A percentile compares a stretch with the other conserved stretches of the same genome.
These are phyloP conservation scores for Fusarium sp. DNA, from an alignment of 2,329 filamentous ascomycete species.

Conservation along the genomic window DNA sequence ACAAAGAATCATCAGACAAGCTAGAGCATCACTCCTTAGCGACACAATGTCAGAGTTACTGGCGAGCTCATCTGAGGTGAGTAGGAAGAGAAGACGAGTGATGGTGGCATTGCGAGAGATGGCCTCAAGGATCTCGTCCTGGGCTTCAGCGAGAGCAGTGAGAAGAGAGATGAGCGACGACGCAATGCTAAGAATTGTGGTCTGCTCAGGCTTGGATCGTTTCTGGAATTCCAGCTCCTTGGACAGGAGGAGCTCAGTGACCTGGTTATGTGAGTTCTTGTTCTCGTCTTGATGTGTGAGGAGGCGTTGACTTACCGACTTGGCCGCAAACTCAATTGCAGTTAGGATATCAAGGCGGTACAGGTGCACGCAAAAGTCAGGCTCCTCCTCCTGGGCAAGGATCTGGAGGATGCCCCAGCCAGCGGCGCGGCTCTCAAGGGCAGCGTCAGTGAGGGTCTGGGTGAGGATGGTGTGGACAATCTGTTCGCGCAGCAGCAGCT, in stretches of 20 bases:
- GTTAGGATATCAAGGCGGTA: conserved; percentile 74
- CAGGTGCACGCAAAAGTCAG: conserved; percentile 77
- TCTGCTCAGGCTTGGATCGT: conserved; percentile 68
- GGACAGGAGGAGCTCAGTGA: conserved; percentile 60
- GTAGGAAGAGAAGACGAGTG: conserved; percentile 68
- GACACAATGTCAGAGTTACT: conserved; percentile 59
- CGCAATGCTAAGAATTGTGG: conserved; percentile 68
- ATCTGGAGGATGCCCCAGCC: conserved; percentile 78
- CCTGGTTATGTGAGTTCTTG: conserved; percentile 51
- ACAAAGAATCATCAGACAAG: conserved; percentile 70
- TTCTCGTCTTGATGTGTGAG: too few species aligned
- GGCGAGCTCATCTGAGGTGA: conserved; percentile 63
- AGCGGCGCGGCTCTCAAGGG: conserved; percentile 74
- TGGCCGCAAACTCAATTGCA: conserved; percentile 71
- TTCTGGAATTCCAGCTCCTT: conserved; percentile 62
- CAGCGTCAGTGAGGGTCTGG: conserved; percentile 75
- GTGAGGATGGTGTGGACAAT: conserved; percentile 75
- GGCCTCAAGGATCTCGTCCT: conserved; percentile 72
- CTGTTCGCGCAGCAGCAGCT: conserved; percentile 77
- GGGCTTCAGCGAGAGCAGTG: conserved; percentile 69
- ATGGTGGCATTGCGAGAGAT: conserved; percentile 67
- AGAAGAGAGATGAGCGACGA: conserved; percentile 69
- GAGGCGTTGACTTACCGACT: conserved; percentile 60
- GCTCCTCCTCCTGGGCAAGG: conserved; percentile 74
- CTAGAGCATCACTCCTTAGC: conserved; percentile 65